Conservation (phyloP, 1,284 basidiomycete genomes). For the Phenoliferia sp. region DNA sequence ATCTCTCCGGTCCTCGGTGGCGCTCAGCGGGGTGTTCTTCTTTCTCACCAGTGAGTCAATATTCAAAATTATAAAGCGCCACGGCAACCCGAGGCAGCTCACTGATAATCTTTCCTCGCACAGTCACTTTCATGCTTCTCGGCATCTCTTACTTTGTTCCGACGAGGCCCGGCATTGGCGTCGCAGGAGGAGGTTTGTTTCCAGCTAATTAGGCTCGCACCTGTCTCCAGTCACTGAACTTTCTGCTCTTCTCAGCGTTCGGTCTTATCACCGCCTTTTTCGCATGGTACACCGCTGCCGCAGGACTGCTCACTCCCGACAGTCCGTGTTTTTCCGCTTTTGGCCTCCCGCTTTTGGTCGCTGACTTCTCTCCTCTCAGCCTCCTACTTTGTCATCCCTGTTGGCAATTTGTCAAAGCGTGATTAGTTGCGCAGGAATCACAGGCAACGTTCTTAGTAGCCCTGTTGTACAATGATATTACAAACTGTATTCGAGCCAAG, state of each 20-base stretch:
- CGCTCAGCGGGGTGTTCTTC: constrained; percentile 64
- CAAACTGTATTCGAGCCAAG: too few species aligned
- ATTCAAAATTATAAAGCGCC: too few species aligned
- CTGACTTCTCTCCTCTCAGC: too few species aligned
- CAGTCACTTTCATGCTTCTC: constrained; percentile 25
- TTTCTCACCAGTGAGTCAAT: constrained; percentile 63
- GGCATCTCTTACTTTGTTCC: constrained; percentile 36
- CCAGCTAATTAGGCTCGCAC: too few species aligned
- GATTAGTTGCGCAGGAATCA: too few species aligned
- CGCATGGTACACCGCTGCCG: constrained; percentile 48
- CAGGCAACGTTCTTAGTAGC: too few species aligned
- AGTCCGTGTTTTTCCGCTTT: too few species aligned
- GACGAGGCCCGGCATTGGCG: constrained; percentile 40
- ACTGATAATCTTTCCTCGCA: too few species aligned
- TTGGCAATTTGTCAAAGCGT: constrained; percentile 43
- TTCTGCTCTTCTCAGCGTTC: background rate
- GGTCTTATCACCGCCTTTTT: constrained; percentile 39
- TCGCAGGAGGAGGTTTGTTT: constrained; percentile 60
- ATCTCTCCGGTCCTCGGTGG: constrained; percentile 60
- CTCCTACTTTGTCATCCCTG: constrained; percentile 48
- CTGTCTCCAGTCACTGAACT: background rate
- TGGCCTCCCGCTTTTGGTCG: too few species aligned
- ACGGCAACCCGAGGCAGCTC: too few species aligned
- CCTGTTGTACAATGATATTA: too few species aligned
- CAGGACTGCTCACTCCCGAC: constrained; percentile 49